Conservation (phyloP, 1,284 basidiomycete genomes). For the Naganishia liquefaciens region DNA sequence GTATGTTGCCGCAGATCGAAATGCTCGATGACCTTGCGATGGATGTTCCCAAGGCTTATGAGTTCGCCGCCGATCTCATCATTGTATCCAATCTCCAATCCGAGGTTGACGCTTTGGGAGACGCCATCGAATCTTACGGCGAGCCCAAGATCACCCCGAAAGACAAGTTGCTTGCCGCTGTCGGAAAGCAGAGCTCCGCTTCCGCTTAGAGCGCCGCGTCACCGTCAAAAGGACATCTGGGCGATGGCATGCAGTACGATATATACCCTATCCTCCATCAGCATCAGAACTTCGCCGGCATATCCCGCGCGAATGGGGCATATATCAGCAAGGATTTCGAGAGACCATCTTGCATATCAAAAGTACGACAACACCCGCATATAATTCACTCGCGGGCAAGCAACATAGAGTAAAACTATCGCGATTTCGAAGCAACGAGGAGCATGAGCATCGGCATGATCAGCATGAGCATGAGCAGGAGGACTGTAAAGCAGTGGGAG, state of each 20-base stretch:
- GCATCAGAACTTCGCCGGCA: background rate
- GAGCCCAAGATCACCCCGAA: slow-evolving; percentile 36
- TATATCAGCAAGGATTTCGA: slow-evolving; percentile 25
- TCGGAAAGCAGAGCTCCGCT: slow-evolving; percentile 17
- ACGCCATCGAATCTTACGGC: slow-evolving; percentile 47
- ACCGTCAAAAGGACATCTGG: background rate
- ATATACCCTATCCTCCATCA: slow-evolving; percentile 10
- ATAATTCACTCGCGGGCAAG: slow-evolving; percentile 18
- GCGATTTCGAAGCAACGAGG: background rate
- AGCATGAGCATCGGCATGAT: slow-evolving; percentile 8
- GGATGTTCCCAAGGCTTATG: slow-evolving; percentile 81
- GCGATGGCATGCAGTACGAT: slow-evolving; percentile 2
- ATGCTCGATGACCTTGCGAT: slow-evolving; percentile 81
- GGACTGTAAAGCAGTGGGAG: slow-evolving; percentile 6
- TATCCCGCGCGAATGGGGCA: slow-evolving; percentile 11
- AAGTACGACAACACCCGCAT: slow-evolving; percentile 18
- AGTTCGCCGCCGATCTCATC: slow-evolving; percentile 25
- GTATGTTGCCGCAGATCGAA: slow-evolving; percentile 68
- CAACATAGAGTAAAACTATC: slow-evolving; percentile 2
- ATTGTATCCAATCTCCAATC: slow-evolving; percentile 16
- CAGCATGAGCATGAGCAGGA: background rate
- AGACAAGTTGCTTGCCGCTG: slow-evolving; percentile 29
- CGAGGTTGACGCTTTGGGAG: slow-evolving; percentile 36
- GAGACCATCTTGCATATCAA: slow-evolving; percentile 1
- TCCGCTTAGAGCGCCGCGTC: background rate